phyloP scores from a whole-genome alignment of 805 yeast species.

The Suhomyces faveliae region DNA sequence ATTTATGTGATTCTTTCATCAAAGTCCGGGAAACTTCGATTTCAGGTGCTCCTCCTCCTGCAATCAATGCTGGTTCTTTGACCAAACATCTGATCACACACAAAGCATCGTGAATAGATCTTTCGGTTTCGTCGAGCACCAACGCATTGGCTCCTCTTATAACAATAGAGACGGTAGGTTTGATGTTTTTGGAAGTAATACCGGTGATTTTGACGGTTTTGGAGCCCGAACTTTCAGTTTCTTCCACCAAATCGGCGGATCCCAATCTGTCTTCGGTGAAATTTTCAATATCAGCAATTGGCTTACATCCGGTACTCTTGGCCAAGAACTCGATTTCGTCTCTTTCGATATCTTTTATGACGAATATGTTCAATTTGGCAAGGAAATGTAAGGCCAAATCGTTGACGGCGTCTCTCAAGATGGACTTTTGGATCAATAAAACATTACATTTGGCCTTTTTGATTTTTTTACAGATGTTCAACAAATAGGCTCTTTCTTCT shows the following conservation, averaged over 20 bases:
- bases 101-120: constrained; percentile 95
- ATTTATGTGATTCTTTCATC: constrained; percentile 64
- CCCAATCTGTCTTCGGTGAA: constrained; percentile 94
- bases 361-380: constrained; percentile 90
- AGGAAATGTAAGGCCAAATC: constrained; percentile 93
- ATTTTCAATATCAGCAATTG: constrained; percentile 91
- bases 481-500: constrained; percentile 93
- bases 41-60: constrained; percentile 99
- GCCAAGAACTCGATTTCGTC: constrained; percentile 92
- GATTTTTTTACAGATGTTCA: constrained; percentile 93
- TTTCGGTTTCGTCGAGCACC: constrained; percentile 92
- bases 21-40: constrained; percentile 80
- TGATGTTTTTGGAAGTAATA: constrained; percentile 50
- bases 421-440: constrained; percentile 85
- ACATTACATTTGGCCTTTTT: constrained; percentile 97
- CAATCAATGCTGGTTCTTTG: constrained; percentile 83
- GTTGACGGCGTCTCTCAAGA: constrained; percentile 90
- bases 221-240: constrained; percentile 86
- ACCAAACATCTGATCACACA: constrained; percentile 90
- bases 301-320: constrained; percentile 87
- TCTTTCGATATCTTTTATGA: constrained; percentile 90
- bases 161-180: constrained; percentile 80
- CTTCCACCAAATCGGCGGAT: constrained; percentile 88
- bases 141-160: constrained; percentile 93
- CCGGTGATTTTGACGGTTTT: constrained; percentile 86